phyloP scores from a whole-genome alignment of 768 basidiomycete genomes.

The Clathrus columnatus region DNA sequence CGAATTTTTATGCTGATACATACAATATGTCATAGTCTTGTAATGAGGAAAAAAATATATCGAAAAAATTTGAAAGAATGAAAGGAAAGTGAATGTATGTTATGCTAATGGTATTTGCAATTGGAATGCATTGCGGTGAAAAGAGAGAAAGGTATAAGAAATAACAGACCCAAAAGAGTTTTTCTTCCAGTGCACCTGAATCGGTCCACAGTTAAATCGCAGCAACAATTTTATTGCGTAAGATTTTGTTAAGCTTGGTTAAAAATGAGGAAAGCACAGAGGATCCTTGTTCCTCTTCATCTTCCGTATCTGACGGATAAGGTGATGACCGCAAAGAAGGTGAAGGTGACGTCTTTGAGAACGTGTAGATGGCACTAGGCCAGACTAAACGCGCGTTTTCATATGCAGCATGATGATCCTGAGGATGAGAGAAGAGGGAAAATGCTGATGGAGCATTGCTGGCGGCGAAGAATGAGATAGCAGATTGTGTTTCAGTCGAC shows the following conservation, averaged over 20 bases:
- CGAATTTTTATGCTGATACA: too few relatives aligned
- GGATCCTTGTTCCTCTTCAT: background rate
- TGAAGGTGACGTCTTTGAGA: background rate
- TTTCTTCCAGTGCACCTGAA: too few relatives aligned
- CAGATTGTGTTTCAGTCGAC: background rate
- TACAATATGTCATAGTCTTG: too few relatives aligned
- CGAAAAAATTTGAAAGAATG: too few relatives aligned
- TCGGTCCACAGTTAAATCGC: background rate
- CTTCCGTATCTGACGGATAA: too few relatives aligned
- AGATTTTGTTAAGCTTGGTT: background rate
- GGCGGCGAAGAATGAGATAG: background rate
- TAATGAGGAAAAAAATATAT: too few relatives aligned
- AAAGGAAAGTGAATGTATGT: too few relatives aligned
- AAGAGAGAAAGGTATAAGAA: too few relatives aligned
- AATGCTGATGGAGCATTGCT: conserved; percentile 2
- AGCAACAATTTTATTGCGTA: background rate
- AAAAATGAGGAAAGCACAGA: background rate
- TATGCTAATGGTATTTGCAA: too few relatives aligned
- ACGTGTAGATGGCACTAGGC: background rate
- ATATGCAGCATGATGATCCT: conserved; percentile 3
- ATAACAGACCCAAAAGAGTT: too few relatives aligned
- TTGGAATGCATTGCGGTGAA: too few relatives aligned
- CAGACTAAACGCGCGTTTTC: background rate
- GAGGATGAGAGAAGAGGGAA: conserved; percentile 1
- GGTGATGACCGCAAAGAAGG: too few relatives aligned